Conservation (phyloP, 129 eudicot species). For the Logfia minima region DNA sequence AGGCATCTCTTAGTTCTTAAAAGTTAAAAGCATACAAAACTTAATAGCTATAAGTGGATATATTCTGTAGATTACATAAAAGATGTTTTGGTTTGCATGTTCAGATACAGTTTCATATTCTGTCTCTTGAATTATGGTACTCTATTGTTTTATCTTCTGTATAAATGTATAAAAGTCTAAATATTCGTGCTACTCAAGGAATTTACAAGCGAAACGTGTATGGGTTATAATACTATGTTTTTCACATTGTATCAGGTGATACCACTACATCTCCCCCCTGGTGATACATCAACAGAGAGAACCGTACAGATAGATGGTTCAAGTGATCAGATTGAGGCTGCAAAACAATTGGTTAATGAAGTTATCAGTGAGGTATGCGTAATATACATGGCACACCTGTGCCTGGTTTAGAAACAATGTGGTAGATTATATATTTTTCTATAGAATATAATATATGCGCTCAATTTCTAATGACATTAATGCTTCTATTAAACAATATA, state of each 20-base stretch:
- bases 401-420: conserved; percentile 9
- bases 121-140: not conserved
- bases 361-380: conserved; percentile 75
- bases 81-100: conserved; percentile 17
- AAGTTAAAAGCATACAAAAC: not conserved
- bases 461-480: not conserved
- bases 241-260: conserved; percentile 56
- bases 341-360: conserved; percentile 76
- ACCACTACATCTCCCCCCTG: conserved; percentile 83
- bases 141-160: not conserved
- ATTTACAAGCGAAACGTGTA: not conserved
- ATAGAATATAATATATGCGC: not conserved
- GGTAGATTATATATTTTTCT: not conserved
- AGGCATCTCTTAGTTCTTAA: not conserved
- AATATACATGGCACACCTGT: not conserved
- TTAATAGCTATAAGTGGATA: not conserved
- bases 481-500: not conserved
- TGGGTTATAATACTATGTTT: conserved; percentile 3
- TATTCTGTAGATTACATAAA: not conserved
- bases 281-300: conserved; percentile 74
- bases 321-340: conserved; percentile 80
- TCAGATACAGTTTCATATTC: not conserved
- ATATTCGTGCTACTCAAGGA: not conserved
- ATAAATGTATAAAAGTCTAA: not conserved
- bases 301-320: conserved; percentile 79